These are phyloP conservation scores for Talaromyces sp. DNA, from an alignment of 2,329 filamentous ascomycete species.

Conservation along the genomic window DNA sequence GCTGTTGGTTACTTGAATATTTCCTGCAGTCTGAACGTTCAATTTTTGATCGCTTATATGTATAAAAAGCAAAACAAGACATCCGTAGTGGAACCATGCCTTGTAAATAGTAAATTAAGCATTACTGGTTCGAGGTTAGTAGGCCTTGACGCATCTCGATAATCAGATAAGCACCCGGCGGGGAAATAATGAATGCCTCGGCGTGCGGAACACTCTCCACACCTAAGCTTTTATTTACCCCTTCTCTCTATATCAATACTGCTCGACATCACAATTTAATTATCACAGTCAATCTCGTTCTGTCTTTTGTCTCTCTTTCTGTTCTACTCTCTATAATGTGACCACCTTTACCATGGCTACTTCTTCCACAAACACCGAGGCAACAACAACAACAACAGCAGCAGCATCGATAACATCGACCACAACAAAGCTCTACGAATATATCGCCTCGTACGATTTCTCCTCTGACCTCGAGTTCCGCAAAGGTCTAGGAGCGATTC, in stretches of 20 bases:
- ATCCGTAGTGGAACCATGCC: no score
- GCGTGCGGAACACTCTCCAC: not conserved
- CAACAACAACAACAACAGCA: not conserved
- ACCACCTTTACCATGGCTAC: constrained; percentile 1
- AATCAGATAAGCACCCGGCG: not conserved
- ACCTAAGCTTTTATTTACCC: not conserved
- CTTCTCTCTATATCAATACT: not conserved
- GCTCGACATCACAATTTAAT: not conserved
- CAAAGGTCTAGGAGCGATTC: constrained; percentile 42
- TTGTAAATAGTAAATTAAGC: no score
- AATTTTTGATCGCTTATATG: no score
- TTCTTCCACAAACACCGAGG: not conserved
- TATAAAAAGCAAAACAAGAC: no score
- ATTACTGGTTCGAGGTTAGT: no score
- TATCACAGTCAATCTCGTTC: not conserved
- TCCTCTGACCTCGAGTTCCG: constrained; percentile 40
- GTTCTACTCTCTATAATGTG: not conserved
- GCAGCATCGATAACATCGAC: not conserved
- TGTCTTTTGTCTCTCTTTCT: not conserved
- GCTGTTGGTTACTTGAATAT: no score
- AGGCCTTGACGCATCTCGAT: no score
- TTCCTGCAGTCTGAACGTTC: no score
- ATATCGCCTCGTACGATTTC: constrained; percentile 37
- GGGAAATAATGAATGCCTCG: not conserved
- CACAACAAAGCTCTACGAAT: constrained; percentile 22